Conservation (phyloP, 2,329 filamentous ascomycete genomes). For the Trichoderma brevicompactum region DNA sequence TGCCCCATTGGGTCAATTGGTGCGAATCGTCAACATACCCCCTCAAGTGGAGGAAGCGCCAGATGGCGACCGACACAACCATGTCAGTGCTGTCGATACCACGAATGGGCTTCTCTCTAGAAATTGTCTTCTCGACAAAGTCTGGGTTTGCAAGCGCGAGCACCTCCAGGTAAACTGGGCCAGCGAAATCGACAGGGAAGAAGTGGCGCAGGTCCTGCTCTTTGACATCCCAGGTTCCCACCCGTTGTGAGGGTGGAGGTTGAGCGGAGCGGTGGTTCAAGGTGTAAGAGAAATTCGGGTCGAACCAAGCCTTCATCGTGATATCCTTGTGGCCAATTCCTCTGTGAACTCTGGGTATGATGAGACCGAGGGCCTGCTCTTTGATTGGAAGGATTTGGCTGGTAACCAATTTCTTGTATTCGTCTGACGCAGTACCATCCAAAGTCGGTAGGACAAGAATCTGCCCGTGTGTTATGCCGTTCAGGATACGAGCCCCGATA, state of each 20-base stretch:
- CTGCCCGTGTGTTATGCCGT: slow-evolving; percentile 80
- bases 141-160: slow-evolving; percentile 69
- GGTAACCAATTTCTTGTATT: slow-evolving; percentile 80
- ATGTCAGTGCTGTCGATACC: slow-evolving; percentile 71
- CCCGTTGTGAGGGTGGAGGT: slow-evolving; percentile 53
- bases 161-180: slow-evolving; percentile 61
- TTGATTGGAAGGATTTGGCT: slow-evolving; percentile 74
- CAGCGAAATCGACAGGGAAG: slow-evolving; percentile 48
- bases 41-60: slow-evolving; percentile 86
- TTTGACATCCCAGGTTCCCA: slow-evolving; percentile 73
- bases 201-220: slow-evolving; percentile 57
- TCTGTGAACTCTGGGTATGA: slow-evolving; percentile 79
- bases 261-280: slow-evolving; percentile 63
- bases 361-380: slow-evolving; percentile 74
- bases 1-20: slow-evolving; percentile 81
- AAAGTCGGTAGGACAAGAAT: slow-evolving; percentile 81
- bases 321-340: slow-evolving; percentile 83
- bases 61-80: slow-evolving; percentile 73
- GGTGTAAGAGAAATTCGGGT: slow-evolving; percentile 67
- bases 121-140: slow-evolving; percentile 71
- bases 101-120: slow-evolving; percentile 60
- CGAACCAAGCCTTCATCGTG: slow-evolving; percentile 82
- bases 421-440: slow-evolving; percentile 77
- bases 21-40: slow-evolving; percentile 82
- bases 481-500: slow-evolving; percentile 77